Percentiles rank a stretch among this genome's conserved stretches.
phyloP scores from a whole-genome alignment of 1,284 basidiomycete species.

The Cryptococcus maquisensis region DNA sequence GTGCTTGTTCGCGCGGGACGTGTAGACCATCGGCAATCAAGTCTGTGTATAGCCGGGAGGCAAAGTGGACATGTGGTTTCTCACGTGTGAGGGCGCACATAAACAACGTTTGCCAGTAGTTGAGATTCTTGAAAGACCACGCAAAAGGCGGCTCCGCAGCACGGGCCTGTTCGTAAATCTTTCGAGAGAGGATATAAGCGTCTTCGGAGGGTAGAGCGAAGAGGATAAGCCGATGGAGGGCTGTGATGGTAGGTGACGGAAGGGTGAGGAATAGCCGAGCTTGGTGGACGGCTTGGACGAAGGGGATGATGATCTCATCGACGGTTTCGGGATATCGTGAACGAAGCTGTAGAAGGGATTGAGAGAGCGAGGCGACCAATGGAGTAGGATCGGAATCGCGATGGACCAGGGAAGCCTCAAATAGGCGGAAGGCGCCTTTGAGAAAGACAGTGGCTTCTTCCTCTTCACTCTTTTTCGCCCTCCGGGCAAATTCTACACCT shows the following conservation, averaged over 20 bases:
- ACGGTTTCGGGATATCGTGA: not conserved
- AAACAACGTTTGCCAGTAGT: conserved; percentile 26
- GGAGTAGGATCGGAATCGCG: conserved; percentile 1
- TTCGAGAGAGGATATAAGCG: conserved; percentile 17
- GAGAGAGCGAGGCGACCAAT: conserved; percentile 1
- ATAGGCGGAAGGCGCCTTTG: conserved; percentile 11
- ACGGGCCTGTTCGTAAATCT: conserved; percentile 20
- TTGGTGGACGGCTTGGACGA: conserved; percentile 5
- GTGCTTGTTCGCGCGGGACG: conserved; percentile 13
- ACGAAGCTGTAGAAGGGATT: not conserved
- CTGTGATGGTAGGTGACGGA: conserved; percentile 6
- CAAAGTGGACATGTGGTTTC: conserved; percentile 27
- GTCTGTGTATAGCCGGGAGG: conserved; percentile 39
- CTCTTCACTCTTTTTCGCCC: not conserved
- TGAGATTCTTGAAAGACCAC: conserved; percentile 12
- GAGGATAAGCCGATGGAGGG: conserved; percentile 12
- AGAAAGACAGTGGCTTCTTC: not conserved
- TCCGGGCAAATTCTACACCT: not conserved
- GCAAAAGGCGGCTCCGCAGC: conserved; percentile 8
- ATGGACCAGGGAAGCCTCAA: conserved; percentile 7
- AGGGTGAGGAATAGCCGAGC: conserved; percentile 2
- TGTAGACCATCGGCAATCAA: conserved; percentile 27
- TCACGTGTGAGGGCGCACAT: conserved; percentile 5
- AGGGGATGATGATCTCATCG: conserved; percentile 9
- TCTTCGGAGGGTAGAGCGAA: conserved; percentile 4